Conservation (phyloP, 192 early-diverging fungal species). For the Diversispora eburnea region DNA sequence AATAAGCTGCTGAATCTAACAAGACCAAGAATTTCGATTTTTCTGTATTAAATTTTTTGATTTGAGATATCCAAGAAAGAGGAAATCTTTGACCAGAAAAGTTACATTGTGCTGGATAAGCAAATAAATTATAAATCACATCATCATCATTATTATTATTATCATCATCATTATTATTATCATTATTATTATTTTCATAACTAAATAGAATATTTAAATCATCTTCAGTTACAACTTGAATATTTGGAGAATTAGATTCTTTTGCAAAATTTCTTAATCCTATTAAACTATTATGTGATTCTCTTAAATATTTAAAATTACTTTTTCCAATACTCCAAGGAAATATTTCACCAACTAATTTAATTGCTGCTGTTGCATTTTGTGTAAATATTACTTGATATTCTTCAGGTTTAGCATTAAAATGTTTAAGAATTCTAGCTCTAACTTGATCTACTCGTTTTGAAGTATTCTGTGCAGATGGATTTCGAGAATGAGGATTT, state of each 20-base stretch:
- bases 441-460: constrained; percentile 53
- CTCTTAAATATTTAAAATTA: constrained; percentile 56
- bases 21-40: constrained; percentile 49
- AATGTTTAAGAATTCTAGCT: constrained; percentile 53
- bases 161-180: background rate
- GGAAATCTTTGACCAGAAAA: constrained; percentile 73
- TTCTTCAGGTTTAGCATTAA: constrained; percentile 53
- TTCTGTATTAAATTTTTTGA: constrained; percentile 39
- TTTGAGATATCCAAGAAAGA: constrained; percentile 49
- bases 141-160: background rate
- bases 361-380: constrained; percentile 75
- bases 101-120: constrained; percentile 85
- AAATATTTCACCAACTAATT: constrained; percentile 68
- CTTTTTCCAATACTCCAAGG: constrained; percentile 46
- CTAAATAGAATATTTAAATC: constrained; percentile 24
- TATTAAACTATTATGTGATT: constrained; percentile 75
- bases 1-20: constrained; percentile 72
- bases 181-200: background rate
- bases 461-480: constrained; percentile 50
- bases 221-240: constrained; percentile 26
- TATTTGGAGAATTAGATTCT: constrained; percentile 30
- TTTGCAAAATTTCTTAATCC: constrained; percentile 63
- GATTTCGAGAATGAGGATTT: constrained; percentile 65
- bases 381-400: constrained; percentile 77
- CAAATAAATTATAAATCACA: constrained; percentile 53